A percentile compares a stretch with the other conserved stretches of the same genome.
These are phyloP conservation scores for Schizophyllum commune DNA, from an alignment of 1,284 basidiomycete species.

Conservation along the genomic window DNA sequence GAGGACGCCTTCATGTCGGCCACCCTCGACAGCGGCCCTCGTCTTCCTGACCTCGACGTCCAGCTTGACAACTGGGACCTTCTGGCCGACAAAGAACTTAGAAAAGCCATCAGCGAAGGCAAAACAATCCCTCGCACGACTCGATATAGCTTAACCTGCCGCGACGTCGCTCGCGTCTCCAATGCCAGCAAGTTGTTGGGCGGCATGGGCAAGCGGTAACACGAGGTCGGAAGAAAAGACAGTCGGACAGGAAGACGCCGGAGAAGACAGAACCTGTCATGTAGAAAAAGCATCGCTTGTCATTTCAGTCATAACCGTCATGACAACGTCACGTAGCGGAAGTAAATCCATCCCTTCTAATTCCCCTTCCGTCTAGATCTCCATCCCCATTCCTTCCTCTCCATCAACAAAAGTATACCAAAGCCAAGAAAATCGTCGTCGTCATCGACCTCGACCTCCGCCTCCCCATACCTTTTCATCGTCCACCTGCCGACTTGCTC, in stretches of 20 bases:
- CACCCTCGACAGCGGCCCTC: slow-evolving; percentile 15
- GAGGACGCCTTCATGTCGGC: slow-evolving; percentile 36
- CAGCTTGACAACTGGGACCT: slow-evolving; percentile 50
- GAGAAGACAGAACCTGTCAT: too few relatives aligned
- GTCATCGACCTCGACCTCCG: background rate
- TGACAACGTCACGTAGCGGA: background rate
- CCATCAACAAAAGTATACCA: background rate
- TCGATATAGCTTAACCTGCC: slow-evolving; percentile 81
- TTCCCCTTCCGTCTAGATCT: background rate
- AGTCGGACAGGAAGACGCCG: background rate
- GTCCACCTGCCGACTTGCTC: background rate
- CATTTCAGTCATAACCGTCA: background rate
- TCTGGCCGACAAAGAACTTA: slow-evolving; percentile 33
- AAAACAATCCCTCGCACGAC: slow-evolving; percentile 48
- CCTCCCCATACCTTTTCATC: background rate
- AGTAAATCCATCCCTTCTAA: background rate
- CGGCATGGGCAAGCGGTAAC: background rate
- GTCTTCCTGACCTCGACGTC: slow-evolving; percentile 21
- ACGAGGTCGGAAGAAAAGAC: background rate
- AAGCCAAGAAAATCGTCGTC: background rate
- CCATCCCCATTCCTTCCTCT: background rate
- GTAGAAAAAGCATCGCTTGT: background rate
- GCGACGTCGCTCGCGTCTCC: slow-evolving; percentile 67
- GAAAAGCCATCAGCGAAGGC: slow-evolving; percentile 33
- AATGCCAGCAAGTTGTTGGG: background rate